Evolutionary conservation across 2,329 filamentous ascomycete species (phyloP), one percentile per base, ranked within the genome.

Genomic region (Ceratocystiopsis sp.): DNA sequence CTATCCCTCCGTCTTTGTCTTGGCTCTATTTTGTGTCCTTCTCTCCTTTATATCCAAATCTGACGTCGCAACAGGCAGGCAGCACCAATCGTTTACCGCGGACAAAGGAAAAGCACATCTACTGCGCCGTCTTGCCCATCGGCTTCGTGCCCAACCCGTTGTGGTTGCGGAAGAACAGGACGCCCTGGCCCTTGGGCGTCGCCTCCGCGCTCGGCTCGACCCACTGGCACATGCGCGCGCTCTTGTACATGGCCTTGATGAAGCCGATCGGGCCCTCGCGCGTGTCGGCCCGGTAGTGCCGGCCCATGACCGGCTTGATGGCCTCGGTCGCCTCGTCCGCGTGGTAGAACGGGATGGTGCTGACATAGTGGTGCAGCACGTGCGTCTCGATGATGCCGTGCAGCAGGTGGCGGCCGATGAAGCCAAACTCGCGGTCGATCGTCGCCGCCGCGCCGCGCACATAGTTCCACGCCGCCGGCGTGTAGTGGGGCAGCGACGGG

Each of bases 351-450:
- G 87, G 87, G 52, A 96, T 96, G 55, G 77, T 85, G 64, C 82
- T 89, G 60, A 95, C 76, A 64, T 93, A 95, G 73, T 95, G 87
- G 71, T 96, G 87, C 46, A 93, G 81, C 47, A 96, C 87, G 65
- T 96, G 87, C 38, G 87, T 94, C 71, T 95, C 87, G 60, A 94
- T 80, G 63, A 95, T 95, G 55, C 86, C 87, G 70, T 95, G 87
- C 60, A 95, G 71, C 49, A 95, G 72, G 52, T 80, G 72, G 54
- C 85, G 84, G 46, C 87, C 87, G 57, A 95, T 78, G 68, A 95
- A 95, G 49, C 89, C 89, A 57, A 95, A 93, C 61, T 96, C 89
- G 53, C 87, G 87, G 59, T 96, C 87, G 54, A 96, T 93, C 47
- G 87, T 95, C 46, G 89, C 86, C 44, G 86, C 87, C 45, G 87